These are phyloP conservation scores for Colletotrichum liriopes DNA, from an alignment of 2,329 filamentous ascomycete genomes.

Conservation along the genomic window DNA sequence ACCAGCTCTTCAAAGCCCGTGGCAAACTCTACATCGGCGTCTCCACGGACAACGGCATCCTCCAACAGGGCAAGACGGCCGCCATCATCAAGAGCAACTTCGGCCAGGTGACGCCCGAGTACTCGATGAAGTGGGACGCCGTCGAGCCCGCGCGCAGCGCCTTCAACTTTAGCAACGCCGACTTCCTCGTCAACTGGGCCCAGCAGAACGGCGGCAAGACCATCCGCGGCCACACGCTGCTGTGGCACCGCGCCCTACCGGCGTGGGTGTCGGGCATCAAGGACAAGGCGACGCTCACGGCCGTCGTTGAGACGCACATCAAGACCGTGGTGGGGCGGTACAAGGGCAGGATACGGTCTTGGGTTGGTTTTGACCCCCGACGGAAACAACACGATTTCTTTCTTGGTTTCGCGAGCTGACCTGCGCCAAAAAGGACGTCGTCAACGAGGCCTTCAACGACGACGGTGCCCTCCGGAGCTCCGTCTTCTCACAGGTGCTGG, in stretches of 20 bases:
- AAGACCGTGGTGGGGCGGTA: constrained; percentile 71
- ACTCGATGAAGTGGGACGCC: constrained; percentile 80
- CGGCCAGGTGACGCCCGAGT: constrained; percentile 77
- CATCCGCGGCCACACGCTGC: constrained; percentile 76
- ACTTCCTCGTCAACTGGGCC: constrained; percentile 74
- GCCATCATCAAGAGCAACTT: constrained; percentile 73
- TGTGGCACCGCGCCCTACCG: constrained; percentile 74
- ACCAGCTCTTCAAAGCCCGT: constrained; percentile 70
- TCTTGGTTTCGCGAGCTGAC: background rate
- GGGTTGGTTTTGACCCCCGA: constrained; percentile 53
- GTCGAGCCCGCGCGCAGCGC: constrained; percentile 62
- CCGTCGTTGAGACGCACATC: constrained; percentile 73
- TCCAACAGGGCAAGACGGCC: constrained; percentile 65
- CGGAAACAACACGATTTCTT: background rate
- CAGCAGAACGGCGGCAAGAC: constrained; percentile 67
- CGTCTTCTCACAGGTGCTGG: constrained; percentile 78
- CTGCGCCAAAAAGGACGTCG: constrained; percentile 64
- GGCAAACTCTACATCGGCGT: constrained; percentile 78
- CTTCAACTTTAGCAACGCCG: constrained; percentile 71
- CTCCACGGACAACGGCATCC: constrained; percentile 67
- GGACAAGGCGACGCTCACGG: constrained; percentile 67
- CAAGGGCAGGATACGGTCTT: constrained; percentile 75
- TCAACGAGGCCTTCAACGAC: constrained; percentile 77
- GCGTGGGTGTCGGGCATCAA: constrained; percentile 72
- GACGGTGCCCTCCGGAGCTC: constrained; percentile 71